Evolutionary conservation across 331 rosid genomes (phyloP).

Genomic region (Quercus tomentella): DNA sequence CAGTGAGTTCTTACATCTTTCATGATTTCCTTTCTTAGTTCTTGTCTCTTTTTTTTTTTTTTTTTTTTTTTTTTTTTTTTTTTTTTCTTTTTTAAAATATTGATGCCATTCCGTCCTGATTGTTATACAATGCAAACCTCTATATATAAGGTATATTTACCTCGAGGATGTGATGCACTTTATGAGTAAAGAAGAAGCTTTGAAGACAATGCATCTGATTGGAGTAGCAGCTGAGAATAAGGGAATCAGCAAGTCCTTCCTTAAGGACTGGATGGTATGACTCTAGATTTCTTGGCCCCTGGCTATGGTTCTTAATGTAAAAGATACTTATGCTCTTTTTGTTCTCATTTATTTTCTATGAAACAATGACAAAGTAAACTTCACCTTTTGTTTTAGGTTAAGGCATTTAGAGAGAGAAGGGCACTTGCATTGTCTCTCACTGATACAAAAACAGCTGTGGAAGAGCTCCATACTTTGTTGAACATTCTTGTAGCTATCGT

Average conservation of each 20-base stretch:
- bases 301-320: background rate
- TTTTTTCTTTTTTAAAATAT: too few species aligned
- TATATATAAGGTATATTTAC: slow-evolving; percentile 44
- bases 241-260: slow-evolving; percentile 66
- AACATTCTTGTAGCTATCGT: slow-evolving; percentile 55
- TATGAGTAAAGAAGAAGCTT: slow-evolving; percentile 80
- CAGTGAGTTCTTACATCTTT: slow-evolving; percentile 44
- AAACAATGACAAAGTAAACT: background rate
- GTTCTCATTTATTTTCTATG: background rate
- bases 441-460: slow-evolving; percentile 94
- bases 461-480: slow-evolving; percentile 74
- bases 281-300: background rate
- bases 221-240: slow-evolving; percentile 66
- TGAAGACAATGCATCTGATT: slow-evolving; percentile 58
- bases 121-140: background rate
- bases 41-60: background rate
- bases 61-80: too few species aligned
- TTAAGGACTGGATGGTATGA: slow-evolving; percentile 98
- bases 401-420: slow-evolving; percentile 87
- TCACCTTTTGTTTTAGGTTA: slow-evolving; percentile 46
- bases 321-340: background rate
- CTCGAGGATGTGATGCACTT: slow-evolving; percentile 71
- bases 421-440: slow-evolving; percentile 91
- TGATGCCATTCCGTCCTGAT: background rate
- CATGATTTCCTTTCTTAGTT: background rate